A percentile compares a stretch with the other conserved stretches of the same genome.
Conservation (phyloP, 768 basidiomycete genomes). For the Strobilomyces dryophilus region DNA sequence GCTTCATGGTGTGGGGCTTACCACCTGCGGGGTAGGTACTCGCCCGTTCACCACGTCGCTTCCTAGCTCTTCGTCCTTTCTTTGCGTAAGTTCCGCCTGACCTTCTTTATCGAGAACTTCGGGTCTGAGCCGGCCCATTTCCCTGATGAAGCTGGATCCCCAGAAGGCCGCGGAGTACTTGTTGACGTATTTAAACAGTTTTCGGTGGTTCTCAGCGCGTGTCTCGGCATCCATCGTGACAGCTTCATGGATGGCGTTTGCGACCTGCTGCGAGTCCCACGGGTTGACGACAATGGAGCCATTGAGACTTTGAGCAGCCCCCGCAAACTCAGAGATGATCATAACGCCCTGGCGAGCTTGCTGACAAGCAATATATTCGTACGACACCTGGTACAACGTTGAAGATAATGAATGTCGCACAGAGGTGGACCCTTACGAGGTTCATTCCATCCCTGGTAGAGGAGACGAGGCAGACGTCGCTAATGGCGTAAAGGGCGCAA, state of each 20-base stretch:
- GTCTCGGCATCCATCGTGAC: slow-evolving; percentile 81
- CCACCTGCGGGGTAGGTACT: slow-evolving; percentile 32
- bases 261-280: slow-evolving; percentile 98
- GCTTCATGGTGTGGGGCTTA: slow-evolving; percentile 33
- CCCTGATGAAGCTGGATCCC: slow-evolving; percentile 86
- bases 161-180: slow-evolving; percentile 93
- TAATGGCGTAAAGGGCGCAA: slow-evolving; percentile 95
- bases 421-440: slow-evolving; percentile 53
- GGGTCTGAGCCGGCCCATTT: slow-evolving; percentile 64
- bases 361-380: slow-evolving; percentile 97
- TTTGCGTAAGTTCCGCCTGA: slow-evolving; percentile 32
- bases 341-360: slow-evolving; percentile 90
- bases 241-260: slow-evolving; percentile 94
- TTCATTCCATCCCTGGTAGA: slow-evolving; percentile 99
- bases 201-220: slow-evolving; percentile 90
- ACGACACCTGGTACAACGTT: slow-evolving; percentile 71
- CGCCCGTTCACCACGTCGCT: slow-evolving; percentile 38
- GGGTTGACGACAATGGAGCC: slow-evolving; percentile 98
- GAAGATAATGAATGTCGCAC: slow-evolving; percentile 8
- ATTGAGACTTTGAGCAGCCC: slow-evolving; percentile 93
- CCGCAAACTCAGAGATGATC: slow-evolving; percentile 98
- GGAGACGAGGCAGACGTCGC: slow-evolving; percentile 93
- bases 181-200: slow-evolving; percentile 94
- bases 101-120: slow-evolving; percentile 34
- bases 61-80: slow-evolving; percentile 35